Base-by-base conservation (phyloP, 1,284 basidiomycete species). In the Ganoderma lingzhi region DNA sequence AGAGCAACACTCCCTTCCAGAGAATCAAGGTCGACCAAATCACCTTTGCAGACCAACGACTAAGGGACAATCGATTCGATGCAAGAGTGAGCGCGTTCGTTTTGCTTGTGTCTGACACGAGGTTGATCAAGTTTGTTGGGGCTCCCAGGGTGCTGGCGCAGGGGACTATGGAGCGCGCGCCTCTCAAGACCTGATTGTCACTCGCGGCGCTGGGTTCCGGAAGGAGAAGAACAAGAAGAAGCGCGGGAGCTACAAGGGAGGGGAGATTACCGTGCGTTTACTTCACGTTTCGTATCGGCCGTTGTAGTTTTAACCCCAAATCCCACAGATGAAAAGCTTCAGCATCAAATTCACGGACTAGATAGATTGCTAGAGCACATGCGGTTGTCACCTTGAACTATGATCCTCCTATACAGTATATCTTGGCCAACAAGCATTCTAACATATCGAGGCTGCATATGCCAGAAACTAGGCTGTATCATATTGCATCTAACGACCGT, bases 191-290 rank as follows among this genome's bases (percentile, higher is more conserved):
- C 84, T 99, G 70, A 93, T 98, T 74, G 94, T 97, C 30, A 99
- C 97, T 2, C 89, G 96, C 6, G 97, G 97, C 14, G 93, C 94
- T 62, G 95, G 95, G 9, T 99, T 99, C 86, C 89, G 96, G 66
- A 99, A 99, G 82, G 97, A 98, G 85, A 99, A 99, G 85, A 99
- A 98, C 85, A 99, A 99, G 89, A 99, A 99, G 85, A 99, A 99
- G 84, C 86, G 94, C 75, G 97, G 96, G 3, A 95, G 93, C 73
- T 97, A 98, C 81, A 88, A 88, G 62, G 96, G 96, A 23, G 96
- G 96, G 44, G 94, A 96, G 76, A 98, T 98, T 71, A 96, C 95
- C 44, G 93, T 96, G 78, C 79, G 89, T 83, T 59, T 37, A 35
- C 41, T 61, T 35, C 17, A 15, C 32, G 32, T 51, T 62, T 6